Conservation (phyloP, 192 early-diverging fungal species). For the Endogone sp. region DNA sequence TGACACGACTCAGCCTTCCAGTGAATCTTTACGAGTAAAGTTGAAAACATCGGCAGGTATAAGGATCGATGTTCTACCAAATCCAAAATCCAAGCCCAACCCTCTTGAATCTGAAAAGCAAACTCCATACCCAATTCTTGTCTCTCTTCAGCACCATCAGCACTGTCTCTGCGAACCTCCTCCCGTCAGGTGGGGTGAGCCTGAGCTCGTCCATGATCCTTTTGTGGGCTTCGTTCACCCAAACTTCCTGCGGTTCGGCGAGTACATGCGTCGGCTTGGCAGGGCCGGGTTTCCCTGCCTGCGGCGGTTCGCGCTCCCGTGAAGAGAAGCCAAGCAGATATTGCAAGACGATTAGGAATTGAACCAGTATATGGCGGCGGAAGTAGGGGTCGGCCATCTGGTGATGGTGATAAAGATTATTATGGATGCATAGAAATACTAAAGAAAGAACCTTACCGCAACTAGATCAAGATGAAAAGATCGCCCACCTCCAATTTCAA, state of each 20-base stretch:
- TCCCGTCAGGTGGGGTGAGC: slow-evolving; percentile 51
- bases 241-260: slow-evolving; percentile 35
- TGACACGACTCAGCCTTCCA: slow-evolving; percentile 83
- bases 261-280: slow-evolving; percentile 56
- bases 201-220: slow-evolving; percentile 47
- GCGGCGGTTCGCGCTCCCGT: slow-evolving; percentile 35
- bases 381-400: slow-evolving; percentile 80
- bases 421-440: too few relatives aligned
- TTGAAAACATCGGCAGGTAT: too few relatives aligned
- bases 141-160: slow-evolving; percentile 70
- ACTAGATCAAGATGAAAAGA: too few relatives aligned
- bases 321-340: slow-evolving; percentile 59
- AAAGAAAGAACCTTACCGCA: too few relatives aligned
- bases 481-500: slow-evolving; percentile 65
- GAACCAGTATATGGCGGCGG: slow-evolving; percentile 82
- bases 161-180: slow-evolving; percentile 60
- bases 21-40: too few relatives aligned
- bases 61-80: not conserved
- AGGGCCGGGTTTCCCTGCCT: slow-evolving; percentile 38
- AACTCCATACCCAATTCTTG: slow-evolving; percentile 57
- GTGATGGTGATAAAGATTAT: not conserved
- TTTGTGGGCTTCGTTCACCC: slow-evolving; percentile 48
- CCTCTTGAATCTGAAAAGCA: not conserved
- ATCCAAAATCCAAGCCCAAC: too few relatives aligned
- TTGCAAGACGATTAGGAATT: slow-evolving; percentile 82